These are phyloP conservation scores for Xylariaceae sp. DNA, from an alignment of 2,329 filamentous ascomycete species.

Conservation along the genomic window DNA sequence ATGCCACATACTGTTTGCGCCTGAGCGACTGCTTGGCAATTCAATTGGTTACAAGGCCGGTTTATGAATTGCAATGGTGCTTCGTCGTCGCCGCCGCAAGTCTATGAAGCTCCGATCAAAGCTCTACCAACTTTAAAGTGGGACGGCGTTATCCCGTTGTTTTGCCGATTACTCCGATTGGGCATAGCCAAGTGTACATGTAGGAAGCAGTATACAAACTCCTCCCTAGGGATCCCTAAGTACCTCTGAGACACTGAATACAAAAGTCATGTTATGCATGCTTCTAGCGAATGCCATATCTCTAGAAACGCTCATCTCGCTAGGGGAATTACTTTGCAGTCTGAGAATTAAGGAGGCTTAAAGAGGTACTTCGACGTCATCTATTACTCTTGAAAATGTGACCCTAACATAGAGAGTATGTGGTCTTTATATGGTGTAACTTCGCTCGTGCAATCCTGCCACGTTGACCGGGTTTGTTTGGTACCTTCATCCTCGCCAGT, in stretches of 20 bases:
- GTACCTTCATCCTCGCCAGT: conserved; percentile 2
- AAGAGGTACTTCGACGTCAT: conserved; percentile 10
- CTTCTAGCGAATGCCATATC: too few relatives aligned
- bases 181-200: too few relatives aligned
- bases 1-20: neutral
- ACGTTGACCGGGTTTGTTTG: conserved; percentile 15
- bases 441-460: conserved; percentile 33
- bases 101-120: neutral
- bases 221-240: too few relatives aligned
- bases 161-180: neutral
- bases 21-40: neutral
- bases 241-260: too few relatives aligned
- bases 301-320: too few relatives aligned
- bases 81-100: neutral
- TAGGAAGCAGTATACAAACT: too few relatives aligned
- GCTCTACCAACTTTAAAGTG: conserved; percentile 12
- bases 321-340: neutral
- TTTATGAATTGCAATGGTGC: neutral
- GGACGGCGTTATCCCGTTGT: neutral
- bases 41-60: neutral
- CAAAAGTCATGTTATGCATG: too few relatives aligned
- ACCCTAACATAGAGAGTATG: conserved; percentile 3
- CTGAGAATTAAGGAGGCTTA: too few relatives aligned
- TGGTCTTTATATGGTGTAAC: conserved; percentile 26
- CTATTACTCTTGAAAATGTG: conserved; percentile 29